phyloP scores from a whole-genome alignment of 176 grass and related monocot species.

The Zea luxurians region DNA sequence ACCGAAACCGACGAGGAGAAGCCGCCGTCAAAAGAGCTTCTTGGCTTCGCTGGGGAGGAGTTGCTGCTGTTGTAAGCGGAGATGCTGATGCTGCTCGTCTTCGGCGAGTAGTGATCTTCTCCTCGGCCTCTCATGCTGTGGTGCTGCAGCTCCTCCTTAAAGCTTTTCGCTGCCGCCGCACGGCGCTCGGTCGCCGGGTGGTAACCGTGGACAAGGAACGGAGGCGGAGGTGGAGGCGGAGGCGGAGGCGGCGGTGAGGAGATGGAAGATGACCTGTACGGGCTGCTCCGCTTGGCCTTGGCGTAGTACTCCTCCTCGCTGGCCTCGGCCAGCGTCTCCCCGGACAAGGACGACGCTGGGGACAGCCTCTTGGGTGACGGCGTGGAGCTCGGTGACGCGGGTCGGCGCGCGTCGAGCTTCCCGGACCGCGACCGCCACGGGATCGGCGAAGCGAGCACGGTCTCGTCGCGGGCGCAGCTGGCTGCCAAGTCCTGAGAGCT shows the following conservation, averaged over 20 bases:
- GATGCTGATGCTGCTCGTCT: background rate
- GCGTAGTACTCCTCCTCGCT: slow-evolving; percentile 50
- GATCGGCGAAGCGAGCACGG: slow-evolving; percentile 83
- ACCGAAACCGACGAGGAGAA: slow-evolving; percentile 4
- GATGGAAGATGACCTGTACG: slow-evolving; percentile 37
- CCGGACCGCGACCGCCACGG: slow-evolving; percentile 72
- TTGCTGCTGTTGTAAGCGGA: background rate
- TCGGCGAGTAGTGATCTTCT: slow-evolving; percentile 5
- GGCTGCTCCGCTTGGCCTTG: slow-evolving; percentile 47
- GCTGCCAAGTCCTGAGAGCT: background rate
- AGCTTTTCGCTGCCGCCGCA: slow-evolving; percentile 46
- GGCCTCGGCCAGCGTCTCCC: slow-evolving; percentile 46
- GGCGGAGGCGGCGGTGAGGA: slow-evolving; percentile 60
- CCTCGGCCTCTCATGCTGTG: slow-evolving; percentile 51
- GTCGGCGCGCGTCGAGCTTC: slow-evolving; percentile 35
- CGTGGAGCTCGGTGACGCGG: slow-evolving; percentile 36
- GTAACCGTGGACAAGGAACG: slow-evolving; percentile 57
- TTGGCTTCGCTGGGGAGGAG: slow-evolving; percentile 45
- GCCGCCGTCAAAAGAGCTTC: slow-evolving; percentile 46
- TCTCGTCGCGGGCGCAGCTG: slow-evolving; percentile 4
- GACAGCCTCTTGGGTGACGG: slow-evolving; percentile 44
- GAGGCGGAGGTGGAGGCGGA: slow-evolving; percentile 73
- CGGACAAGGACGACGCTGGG: slow-evolving; percentile 51
- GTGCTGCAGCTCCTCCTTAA: slow-evolving; percentile 81
- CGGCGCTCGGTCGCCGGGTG: slow-evolving; percentile 50